Evolutionary conservation across 1,284 basidiomycete species (phyloP), one percentile per base, ranked within the genome.

Genomic region (Mixia osmundae): DNA sequence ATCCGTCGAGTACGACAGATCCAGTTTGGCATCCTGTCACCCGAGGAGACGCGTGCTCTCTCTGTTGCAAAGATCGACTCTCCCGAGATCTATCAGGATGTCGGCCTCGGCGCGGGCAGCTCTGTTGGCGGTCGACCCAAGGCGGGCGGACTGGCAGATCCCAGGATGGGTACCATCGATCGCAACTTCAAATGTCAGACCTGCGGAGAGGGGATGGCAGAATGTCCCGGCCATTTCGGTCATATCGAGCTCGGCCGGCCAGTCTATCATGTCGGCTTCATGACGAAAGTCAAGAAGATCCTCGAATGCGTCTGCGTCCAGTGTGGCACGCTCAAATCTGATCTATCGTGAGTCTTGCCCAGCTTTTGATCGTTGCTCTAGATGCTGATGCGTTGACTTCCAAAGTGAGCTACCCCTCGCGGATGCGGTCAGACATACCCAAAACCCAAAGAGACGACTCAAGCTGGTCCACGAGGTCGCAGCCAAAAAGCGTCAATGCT

Each of bases 141-240:
- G 63, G 66, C 71, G 40, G 85, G 79, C 41, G 91, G 91, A 44
- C 66, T 97, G 50, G 91, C 91, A 71, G 91, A 99, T 62, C 83
- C 87, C 36, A 72, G 83, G 41, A 82, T 97, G 73, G 91, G 91
- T 33, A 99, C 60, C 23, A 95, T 95, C 57, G 89, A 97, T 64
- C 71, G 91, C 47, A 95, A 95, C 60, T 95, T 91, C 65, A 97
- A 97, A 65, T 97, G 91, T 57, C 85, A 95, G 63, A 97, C 91
- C 19, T 97, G 91, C 60, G 85, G 85, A 52, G 85, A 94, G 67
- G 89, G 87, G 33, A 91, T 89, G 82, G 74, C 80, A 22, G 82
- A 89, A 55, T 89, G 85, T 61, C 89, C 91, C 22, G 91, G 91
- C 38, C 91, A 97, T 59, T 99, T 97, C 61, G 89, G 87, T 40